A percentile compares a stretch with the other conserved stretches of the same genome.
These are phyloP conservation scores for Candida sp. DNA, from an alignment of 1,139 yeast genomes.

Conservation along the genomic window DNA sequence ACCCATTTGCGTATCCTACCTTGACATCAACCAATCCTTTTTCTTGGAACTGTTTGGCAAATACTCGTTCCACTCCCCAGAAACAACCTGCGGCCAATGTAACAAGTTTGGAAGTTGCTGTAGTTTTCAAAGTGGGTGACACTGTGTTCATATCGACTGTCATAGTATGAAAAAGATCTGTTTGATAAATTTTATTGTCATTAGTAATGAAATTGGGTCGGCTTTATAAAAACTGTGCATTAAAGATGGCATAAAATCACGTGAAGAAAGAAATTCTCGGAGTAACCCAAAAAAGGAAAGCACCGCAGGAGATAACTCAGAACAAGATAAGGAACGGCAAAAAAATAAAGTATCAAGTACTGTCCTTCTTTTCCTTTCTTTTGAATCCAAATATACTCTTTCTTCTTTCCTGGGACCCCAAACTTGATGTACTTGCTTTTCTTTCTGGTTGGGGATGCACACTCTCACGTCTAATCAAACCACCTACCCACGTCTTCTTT, in stretches of 20 bases:
- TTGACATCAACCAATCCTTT: constrained; percentile 71
- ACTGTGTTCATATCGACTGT: constrained; percentile 13
- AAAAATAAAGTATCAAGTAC: no score
- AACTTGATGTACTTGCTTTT: constrained; percentile 8
- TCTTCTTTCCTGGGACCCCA: constrained; percentile 16
- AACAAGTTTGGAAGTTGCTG: constrained; percentile 43
- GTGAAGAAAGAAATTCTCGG: neutral
- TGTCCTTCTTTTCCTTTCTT: constrained; percentile 15
- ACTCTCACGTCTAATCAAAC: constrained; percentile 34
- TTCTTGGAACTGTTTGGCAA: constrained; percentile 57
- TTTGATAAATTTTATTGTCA: neutral
- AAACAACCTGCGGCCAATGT: constrained; percentile 86
- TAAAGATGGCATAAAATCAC: neutral
- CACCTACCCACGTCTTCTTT: constrained; percentile 44
- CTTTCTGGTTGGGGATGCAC: constrained; percentile 13
- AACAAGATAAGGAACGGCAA: no score
- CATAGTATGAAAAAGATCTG: neutral
- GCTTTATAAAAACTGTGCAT: neutral
- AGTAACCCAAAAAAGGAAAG: neutral
- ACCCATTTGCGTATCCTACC: constrained; percentile 92
- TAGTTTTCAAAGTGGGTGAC: constrained; percentile 35
- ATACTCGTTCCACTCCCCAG: constrained; percentile 94
- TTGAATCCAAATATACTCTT: constrained; percentile 40
- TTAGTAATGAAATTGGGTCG: neutral
- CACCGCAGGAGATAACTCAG: no score